Conservation (phyloP, 1,284 basidiomycete species). For the Rhodotorula sp. region DNA sequence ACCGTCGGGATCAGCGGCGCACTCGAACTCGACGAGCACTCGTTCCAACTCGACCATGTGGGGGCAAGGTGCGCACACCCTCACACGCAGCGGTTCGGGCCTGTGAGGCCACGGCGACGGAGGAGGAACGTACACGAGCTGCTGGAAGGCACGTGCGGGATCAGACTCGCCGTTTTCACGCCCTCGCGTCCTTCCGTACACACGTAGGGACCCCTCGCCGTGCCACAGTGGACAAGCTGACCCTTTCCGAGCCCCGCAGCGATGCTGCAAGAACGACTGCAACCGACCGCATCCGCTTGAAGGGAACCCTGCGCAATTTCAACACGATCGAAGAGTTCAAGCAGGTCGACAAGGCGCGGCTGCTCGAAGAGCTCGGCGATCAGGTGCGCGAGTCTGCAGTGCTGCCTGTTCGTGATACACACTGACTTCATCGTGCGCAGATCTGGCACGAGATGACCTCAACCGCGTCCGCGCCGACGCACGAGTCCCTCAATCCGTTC, state of each 20-base stretch:
- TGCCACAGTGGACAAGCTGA: not conserved
- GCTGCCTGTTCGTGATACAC: too few relatives aligned
- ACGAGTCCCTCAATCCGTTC: constrained; percentile 66
- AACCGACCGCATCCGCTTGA: constrained; percentile 49
- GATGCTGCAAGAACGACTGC: not conserved
- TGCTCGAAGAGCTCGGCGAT: constrained; percentile 58
- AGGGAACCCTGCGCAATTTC: constrained; percentile 71
- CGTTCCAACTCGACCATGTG: constrained; percentile 53
- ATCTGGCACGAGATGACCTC: constrained; percentile 19
- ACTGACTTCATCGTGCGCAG: not conserved
- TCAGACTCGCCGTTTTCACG: too few relatives aligned
- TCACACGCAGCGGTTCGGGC: not conserved
- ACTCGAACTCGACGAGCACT: constrained; percentile 49
- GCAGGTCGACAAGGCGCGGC: constrained; percentile 76
- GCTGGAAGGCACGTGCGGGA: too few relatives aligned
- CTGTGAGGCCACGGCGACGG: too few relatives aligned
- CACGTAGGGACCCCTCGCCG: too few relatives aligned
- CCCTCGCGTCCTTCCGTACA: too few relatives aligned
- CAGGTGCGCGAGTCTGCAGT: constrained; percentile 20
- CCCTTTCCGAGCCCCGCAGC: too few relatives aligned
- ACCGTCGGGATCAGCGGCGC: constrained; percentile 43
- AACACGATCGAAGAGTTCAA: constrained; percentile 98
- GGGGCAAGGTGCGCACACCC: constrained; percentile 1
- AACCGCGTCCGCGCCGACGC: not conserved
- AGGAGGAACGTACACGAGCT: too few relatives aligned